Conservation (phyloP, 352 stramenopile genomes). For the Phytophthora macrochlamydospora region DNA sequence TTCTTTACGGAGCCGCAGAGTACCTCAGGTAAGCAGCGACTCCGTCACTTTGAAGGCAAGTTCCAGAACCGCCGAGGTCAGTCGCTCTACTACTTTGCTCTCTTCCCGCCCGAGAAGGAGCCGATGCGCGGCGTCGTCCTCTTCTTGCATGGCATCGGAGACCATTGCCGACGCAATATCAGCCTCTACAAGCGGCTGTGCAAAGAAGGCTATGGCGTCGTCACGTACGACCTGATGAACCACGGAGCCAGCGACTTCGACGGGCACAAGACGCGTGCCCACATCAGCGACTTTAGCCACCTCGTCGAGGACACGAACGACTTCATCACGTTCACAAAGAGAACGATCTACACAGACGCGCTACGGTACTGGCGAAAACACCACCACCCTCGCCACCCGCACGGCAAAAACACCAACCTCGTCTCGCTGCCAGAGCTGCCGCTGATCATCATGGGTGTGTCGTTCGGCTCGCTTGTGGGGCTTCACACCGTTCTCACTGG, state of each 20-base stretch:
- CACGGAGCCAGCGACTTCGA: slow-evolving; percentile 53
- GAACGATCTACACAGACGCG: slow-evolving; percentile 29
- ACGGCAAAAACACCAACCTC: slow-evolving; percentile 16
- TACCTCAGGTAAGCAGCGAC: slow-evolving; percentile 6
- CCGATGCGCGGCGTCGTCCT: slow-evolving; percentile 47
- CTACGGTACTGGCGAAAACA: slow-evolving; percentile 33
- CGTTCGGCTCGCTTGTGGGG: slow-evolving; percentile 58
- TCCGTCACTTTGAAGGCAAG: slow-evolving; percentile 44
- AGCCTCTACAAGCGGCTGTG: slow-evolving; percentile 51
- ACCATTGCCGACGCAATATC: slow-evolving; percentile 50
- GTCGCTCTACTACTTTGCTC: slow-evolving; percentile 45
- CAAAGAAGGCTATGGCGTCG: slow-evolving; percentile 45
- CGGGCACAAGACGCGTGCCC: slow-evolving; percentile 38
- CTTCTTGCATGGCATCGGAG: slow-evolving; percentile 50
- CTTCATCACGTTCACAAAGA: slow-evolving; percentile 47
- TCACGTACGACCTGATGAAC: slow-evolving; percentile 57
- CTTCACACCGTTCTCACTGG: slow-evolving; percentile 57
- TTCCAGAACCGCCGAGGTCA: slow-evolving; percentile 47
- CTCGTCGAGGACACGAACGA: slow-evolving; percentile 61
- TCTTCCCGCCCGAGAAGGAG: slow-evolving; percentile 38
- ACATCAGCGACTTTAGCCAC: slow-evolving; percentile 43
- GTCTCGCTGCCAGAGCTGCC: slow-evolving; percentile 29
- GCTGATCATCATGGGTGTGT: slow-evolving; percentile 63
- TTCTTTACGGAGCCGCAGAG: not conserved
- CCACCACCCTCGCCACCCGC: slow-evolving; percentile 16